Base-by-base conservation (phyloP, 148 eudicot genomes). In the Camellia sinensis region DNA sequence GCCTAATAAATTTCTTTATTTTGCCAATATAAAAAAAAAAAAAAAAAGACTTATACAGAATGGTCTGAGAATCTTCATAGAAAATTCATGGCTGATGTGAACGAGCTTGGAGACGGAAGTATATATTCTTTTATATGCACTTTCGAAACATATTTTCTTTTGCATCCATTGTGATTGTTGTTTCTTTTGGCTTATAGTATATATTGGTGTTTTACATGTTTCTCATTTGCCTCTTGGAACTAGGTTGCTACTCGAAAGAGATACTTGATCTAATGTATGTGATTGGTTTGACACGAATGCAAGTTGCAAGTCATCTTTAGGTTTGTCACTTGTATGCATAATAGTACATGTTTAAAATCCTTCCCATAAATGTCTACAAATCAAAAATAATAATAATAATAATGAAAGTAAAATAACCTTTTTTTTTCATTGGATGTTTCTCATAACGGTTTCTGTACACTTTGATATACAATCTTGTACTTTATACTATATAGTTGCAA, bases 291-390 rank as follows among this genome's bases (percentile, higher is more conserved):
- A 79, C 81, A 5, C 53, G 81, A 43, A 56, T 54, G 75, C 81
- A 79, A 79, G 75, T 79, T 7, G 81, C 81, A 3, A 79, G 75
- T 44, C 81, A 79, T 61, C 81, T 79, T 59, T 68, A 79, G 81
- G 75, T 79, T 69, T 61, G 75, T 44, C 19, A 15, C 52, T 40
- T 18, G 3, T 61, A 45, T 37, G 8, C 37, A 14, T n/a, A 37
- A 37, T 45, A 45, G 22, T 75, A 71, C 3, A 46, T 3, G 29
- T 14, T 9, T 13, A 63, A 4, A 65, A 48, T 46, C 29, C 46
- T 13, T 45, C 40, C 37, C 2, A 3, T 71, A 21, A 18, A 71
- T 46, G 7, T n/a, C 15, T 48, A 6, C n/a, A 71, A 63, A 53
- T 9, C 67, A 19, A 21, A 21, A 63, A n/a, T n/a, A n/a, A n/a